Evolutionary conservation across 2,329 filamentous ascomycete genomes (phyloP).

Genomic region (Colletotrichum orbiculare): DNA sequence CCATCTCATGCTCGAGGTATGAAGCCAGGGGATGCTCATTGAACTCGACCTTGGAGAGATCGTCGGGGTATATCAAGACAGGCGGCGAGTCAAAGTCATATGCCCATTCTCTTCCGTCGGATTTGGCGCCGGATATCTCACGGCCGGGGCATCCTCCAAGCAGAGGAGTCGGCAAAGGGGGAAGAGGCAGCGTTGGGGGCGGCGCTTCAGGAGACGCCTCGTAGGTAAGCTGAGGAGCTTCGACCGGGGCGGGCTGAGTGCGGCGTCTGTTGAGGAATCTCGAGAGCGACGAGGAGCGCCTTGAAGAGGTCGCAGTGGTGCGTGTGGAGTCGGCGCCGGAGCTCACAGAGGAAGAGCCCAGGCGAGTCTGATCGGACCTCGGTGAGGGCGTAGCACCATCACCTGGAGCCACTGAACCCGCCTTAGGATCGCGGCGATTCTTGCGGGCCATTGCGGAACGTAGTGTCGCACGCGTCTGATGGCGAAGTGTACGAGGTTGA

Average conservation of each 20-base stretch:
- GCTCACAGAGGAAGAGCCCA: not conserved
- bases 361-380: no score
- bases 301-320: no score
- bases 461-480: no score
- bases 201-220: slow-evolving; percentile 1
- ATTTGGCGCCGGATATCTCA: slow-evolving; percentile 51
- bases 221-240: not conserved
- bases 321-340: not conserved
- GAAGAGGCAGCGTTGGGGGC: not conserved
- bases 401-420: no score
- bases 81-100: slow-evolving; percentile 44
- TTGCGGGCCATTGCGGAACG: no score
- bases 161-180: slow-evolving; percentile 53
- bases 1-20: slow-evolving; percentile 33
- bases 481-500: no score
- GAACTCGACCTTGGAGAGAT: slow-evolving; percentile 49
- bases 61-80: slow-evolving; percentile 47
- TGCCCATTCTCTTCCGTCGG: slow-evolving; percentile 49
- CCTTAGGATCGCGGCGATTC: no score
- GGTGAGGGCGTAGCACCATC: no score
- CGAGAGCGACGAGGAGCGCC: no score
- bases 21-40: slow-evolving; percentile 50
- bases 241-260: slow-evolving; percentile 2
- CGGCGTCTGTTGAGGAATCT: not conserved
- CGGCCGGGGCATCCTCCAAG: slow-evolving; percentile 52